Evolutionary conservation across 768 basidiomycete genomes (phyloP).

Genomic region (Candolleomyces eurysporus): DNA sequence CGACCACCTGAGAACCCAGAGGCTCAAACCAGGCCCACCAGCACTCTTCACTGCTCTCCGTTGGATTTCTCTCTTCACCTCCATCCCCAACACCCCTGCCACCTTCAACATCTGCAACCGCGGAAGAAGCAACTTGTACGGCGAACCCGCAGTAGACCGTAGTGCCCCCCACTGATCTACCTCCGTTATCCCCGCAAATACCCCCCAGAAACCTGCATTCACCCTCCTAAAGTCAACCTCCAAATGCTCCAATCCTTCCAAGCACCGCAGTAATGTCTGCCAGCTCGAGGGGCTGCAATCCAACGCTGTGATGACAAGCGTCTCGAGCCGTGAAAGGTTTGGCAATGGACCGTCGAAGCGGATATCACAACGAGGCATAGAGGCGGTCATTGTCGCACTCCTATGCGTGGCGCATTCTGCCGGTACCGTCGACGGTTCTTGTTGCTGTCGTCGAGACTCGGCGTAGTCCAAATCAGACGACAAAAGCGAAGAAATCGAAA

Average conservation of each 20-base stretch:
- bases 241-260: conserved; percentile 33
- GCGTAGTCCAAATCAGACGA: background rate
- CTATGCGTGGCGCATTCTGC: background rate
- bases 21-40: conserved; percentile 10
- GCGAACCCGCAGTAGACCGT: background rate
- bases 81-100: conserved; percentile 23
- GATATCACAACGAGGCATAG: background rate
- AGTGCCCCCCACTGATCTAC: conserved; percentile 11
- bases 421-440: background rate
- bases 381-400: background rate
- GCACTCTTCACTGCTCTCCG: conserved; percentile 4
- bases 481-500: conserved; percentile 8
- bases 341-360: conserved; percentile 25
- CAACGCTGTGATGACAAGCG: conserved; percentile 40
- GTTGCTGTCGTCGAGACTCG: too few relatives aligned
- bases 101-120: conserved; percentile 26
- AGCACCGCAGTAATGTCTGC: conserved; percentile 31
- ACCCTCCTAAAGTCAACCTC: conserved; percentile 44
- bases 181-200: conserved; percentile 26
- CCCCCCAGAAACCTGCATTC: conserved; percentile 26
- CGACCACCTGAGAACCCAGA: conserved; percentile 35
- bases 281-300: conserved; percentile 37
- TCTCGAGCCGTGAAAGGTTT: conserved; percentile 29
- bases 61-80: conserved; percentile 13
- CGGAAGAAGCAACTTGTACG: conserved; percentile 20